Evolutionary conservation across 2,329 filamentous ascomycete species (phyloP), one percentile per base, ranked within the genome.

Genomic region (Trichoderma citrinoviride): DNA sequence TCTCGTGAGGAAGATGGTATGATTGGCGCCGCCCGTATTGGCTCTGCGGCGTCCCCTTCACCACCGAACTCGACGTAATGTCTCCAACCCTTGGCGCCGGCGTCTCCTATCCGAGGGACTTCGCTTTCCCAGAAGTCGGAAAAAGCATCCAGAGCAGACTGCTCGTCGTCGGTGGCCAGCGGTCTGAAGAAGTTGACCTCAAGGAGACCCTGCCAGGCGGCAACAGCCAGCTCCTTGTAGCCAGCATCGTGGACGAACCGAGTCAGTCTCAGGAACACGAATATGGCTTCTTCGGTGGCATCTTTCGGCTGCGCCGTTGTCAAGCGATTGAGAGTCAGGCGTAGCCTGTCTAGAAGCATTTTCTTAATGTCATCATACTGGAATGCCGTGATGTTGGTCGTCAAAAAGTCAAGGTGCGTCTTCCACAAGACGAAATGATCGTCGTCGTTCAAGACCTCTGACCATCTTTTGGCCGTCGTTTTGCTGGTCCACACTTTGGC

Each of bases 51-150:
- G 37, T 83, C 80, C 17, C 73, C 73, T 65, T 73, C 66, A 15
- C 72, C 77, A 1, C 66, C 73, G 17, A 70, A 72, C n/a, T 75
- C 71, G 15, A 79, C 75, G 68, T 82, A 87, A n/a, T 78, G 71
- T 2, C 71, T 74, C 93, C 93, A 97, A 0, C 93, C 92, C 67
- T 82, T 80, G 3, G 92, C 88, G 2, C 80, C 81, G 0, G 77
- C 72, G 70, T 98, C 94, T 10, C 94, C 94, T 61, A 97, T 84
- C 6, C 94, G 85, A 0, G 90, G 81, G 0, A 87, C 82, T 72
- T 97, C 94, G 64, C 87, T 91, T 66, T 97, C 92, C 95, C 95
- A 98, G 68, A 95, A 97, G 2, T 88, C 83, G 54, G 85, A 80
- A 67, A 97, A 90, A 0, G 73, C 72, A 2, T 76, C 73, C 12